Evolutionary conservation across 768 basidiomycete genomes (phyloP), one percentile per base, ranked within the genome.

Genomic region (Aureoboletus auriporus): DNA sequence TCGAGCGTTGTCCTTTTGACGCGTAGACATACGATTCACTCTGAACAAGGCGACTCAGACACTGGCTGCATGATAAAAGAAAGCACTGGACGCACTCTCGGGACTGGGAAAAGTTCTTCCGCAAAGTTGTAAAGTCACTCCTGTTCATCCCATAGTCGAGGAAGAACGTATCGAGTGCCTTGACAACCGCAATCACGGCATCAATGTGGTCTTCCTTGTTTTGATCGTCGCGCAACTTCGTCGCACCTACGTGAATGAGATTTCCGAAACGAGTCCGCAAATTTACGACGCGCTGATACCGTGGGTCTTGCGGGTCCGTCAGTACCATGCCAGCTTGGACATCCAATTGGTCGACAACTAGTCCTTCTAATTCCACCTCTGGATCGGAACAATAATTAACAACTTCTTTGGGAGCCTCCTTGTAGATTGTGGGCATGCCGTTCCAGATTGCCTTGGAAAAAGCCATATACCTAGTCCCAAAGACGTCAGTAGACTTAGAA

Each of bases 181-280:
- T 82, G 20, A 82, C 77, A 14, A 90, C 78, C 33, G 74, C 73
- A 30, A 89, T 76, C 29, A 95, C 81, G 5, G 89, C 86, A 63
- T 98, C 94, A 38, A 90, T 86, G 52, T 90, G 87, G 61, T 92
- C 89, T 64, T 91, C 89, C 30, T 78, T 81, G 38, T 77, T 78
- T 11, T 74, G 77, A 37, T 78, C 75, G 56, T 78, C 75, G 33
- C 81, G 79, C 34, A 93, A 69, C 13, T 80, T 73, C 17, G 69
- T 71, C 2, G 91, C 83, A 2, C 90, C 91, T 29, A 69, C 69
- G 51, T 87, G 81, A 33, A 89, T 66, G 10, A 89, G 69, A 31
- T 78, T 67, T 4, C 89, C 92, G 55, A 87, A 87, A 13, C 82
- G 77, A 23, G 69, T 60, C 29, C 86, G 81, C 54, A 84, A 76